These are phyloP conservation scores for Corynespora cassiicola DNA, from an alignment of 2,329 filamentous ascomycete species.

Conservation along the genomic window DNA sequence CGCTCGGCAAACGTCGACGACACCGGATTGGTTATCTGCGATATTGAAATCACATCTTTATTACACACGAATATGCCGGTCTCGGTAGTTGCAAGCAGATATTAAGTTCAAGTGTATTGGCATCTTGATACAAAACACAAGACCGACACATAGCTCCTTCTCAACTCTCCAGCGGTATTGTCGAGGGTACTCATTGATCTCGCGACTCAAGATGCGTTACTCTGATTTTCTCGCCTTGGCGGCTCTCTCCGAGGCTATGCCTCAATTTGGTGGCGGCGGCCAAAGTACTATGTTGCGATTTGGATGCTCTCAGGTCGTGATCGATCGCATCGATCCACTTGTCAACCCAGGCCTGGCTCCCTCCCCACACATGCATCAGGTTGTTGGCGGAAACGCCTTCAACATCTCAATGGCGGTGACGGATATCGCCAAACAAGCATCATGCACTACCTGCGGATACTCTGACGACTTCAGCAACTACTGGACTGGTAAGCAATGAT, in stretches of 20 bases:
- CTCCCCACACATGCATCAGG: slow-evolving; percentile 47
- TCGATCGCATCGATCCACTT: slow-evolving; percentile 39
- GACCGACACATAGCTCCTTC: no score
- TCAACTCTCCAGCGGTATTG: no score
- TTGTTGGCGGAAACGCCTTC: slow-evolving; percentile 54
- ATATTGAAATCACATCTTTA: no score
- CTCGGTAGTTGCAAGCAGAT: no score
- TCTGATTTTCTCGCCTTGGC: slow-evolving; percentile 26
- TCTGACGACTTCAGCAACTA: slow-evolving; percentile 45
- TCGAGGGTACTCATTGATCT: no score
- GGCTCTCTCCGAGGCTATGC: slow-evolving; percentile 25
- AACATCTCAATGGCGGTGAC: slow-evolving; percentile 51
- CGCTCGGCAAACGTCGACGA: no score
- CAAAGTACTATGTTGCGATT: slow-evolving; percentile 40
- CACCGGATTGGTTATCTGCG: no score
- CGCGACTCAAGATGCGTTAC: slow-evolving; percentile 31
- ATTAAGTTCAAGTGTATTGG: no score
- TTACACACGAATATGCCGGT: no score
- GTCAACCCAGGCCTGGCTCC: slow-evolving; percentile 45
- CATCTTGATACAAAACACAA: no score
- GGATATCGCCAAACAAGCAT: slow-evolving; percentile 34
- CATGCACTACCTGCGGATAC: slow-evolving; percentile 52
- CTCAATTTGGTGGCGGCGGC: slow-evolving; percentile 9
- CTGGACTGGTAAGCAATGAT: no score
- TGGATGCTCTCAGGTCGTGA: slow-evolving; percentile 38